Evolutionary conservation across 1,284 basidiomycete genomes (phyloP), one percentile per base, ranked within the genome.

Genomic region (Ceratobasidium theobromae): DNA sequence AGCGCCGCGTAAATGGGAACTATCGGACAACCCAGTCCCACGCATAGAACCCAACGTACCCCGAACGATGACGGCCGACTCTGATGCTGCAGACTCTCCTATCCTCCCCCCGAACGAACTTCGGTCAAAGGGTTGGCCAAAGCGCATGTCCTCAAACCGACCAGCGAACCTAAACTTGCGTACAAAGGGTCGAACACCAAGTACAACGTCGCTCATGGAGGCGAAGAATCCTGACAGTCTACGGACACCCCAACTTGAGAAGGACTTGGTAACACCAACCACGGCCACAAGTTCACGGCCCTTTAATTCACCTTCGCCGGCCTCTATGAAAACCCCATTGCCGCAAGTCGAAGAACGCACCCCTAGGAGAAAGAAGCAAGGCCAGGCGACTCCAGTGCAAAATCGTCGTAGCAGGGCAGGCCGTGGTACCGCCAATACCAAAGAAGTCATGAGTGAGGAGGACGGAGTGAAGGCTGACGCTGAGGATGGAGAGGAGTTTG

Each of bases 391-490:
- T 32, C 57, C 57, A 2, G 45, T 25, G 18, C 57, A 60, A 23
- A 52, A 64, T 25, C 32, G 58, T 14, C 21, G 48, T 16, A 64
- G 48, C 48, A 51, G 28, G 23, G 58, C 48, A 2, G 48, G 30
- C 9, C 46, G 48, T 27, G 58, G 58, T 3, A 28, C 58, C 21
- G 46, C 25, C 6, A 51, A 55, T 14, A 45, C 68, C 23, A n/a
- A n/a, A n/a, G 49, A 58, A 30, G 54, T 62, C 27, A 65, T 69
- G 68, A 70, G 70, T 30, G 69, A 70, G 35, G 69, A 70, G 30
- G 69, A 70, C 32, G 69, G 69, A 11, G 66, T 66, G 25, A 70
- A 57, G 58, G 71, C 69, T 11, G 72, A 72, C 46, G 72, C 72
- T 62, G 71, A 73, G 55, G 71, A 71, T 32, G 58, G 58, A 28